phyloP scores from a whole-genome alignment of 371 early-diverging fungal genomes.

The Circinella minor region DNA sequence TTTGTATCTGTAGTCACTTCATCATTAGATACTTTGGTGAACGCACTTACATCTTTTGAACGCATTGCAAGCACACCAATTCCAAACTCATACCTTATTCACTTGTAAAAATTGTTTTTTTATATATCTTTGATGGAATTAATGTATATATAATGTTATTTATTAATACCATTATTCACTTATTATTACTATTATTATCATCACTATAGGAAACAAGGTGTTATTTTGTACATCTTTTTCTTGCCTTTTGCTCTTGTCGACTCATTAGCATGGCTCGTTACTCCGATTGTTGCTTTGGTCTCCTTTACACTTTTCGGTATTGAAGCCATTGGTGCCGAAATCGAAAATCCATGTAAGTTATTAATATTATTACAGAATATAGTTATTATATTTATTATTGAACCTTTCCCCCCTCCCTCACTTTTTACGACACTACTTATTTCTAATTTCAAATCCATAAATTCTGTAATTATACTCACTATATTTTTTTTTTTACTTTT shows the following conservation, averaged over 20 bases:
- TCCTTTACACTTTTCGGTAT: constrained; percentile 80
- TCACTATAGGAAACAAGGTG: constrained; percentile 63
- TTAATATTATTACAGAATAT: background rate
- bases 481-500: constrained; percentile 12
- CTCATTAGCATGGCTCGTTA: constrained; percentile 53
- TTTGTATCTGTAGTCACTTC: constrained; percentile 50
- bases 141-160: constrained; percentile 51
- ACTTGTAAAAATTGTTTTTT: constrained; percentile 48
- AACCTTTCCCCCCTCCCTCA: no score
- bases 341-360: constrained; percentile 46
- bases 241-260: constrained; percentile 75
- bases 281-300: constrained; percentile 66
- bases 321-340: constrained; percentile 64
- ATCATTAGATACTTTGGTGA: constrained; percentile 58
- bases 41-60: constrained; percentile 74
- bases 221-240: constrained; percentile 68
- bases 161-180: constrained; percentile 62
- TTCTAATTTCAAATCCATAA: no score
- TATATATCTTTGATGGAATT: background rate
- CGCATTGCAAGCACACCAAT: constrained; percentile 79
- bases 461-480: no score
- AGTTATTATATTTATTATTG: no score
- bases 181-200: no score
- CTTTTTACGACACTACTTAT: no score
- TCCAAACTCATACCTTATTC: constrained; percentile 81